Base-by-base conservation (phyloP, 2,329 filamentous ascomycete species). In the Aspergillus amoenus region DNA sequence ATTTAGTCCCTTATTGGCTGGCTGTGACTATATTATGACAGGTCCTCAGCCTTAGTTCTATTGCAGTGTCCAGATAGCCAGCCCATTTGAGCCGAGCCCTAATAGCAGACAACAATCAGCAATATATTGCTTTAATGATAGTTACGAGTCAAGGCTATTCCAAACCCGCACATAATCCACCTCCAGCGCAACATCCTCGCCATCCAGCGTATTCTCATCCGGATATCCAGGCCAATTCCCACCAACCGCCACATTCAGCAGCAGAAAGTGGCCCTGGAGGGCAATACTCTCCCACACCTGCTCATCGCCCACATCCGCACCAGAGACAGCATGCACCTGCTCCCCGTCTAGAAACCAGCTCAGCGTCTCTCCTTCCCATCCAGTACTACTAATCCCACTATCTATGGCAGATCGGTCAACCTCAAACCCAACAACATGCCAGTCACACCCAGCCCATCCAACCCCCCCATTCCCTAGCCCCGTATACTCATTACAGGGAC, bases 161-260 rank as follows among this genome's bases (percentile, higher is more conserved):
- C 52, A 58, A 21, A 58, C 56, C 21, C 56, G 32, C 45, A 59
- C 52, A 48, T 55, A 59, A 32, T 59, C 56, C 5, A 59, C 52
- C 47, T 55, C 52, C 52, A 55, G 45, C 3, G n/a, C 32, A 12
- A 52, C 52, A 11, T 30, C 41, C 27, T 51, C 52, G 2, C 47
- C 56, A 52, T 55, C 56, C 22, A 52, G 37, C 32, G 56, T 59
- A 15, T 37, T 52, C 52, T 21, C 56, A 39, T 59, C 54, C 40
- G 56, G 52, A 49, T 55, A 44, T 24, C 56, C 56, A 37, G 56
- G 52, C 52, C 52, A 59, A 34, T 58, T 51, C 27, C 52, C 56
- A 3, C 56, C 56, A 5, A 55, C 56, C 3, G 56, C 52, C 40
- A 59, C 52, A 45, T 59, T 59, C 52, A 59, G 32, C 47, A 59